These are phyloP conservation scores for Paecilomyces fulvus DNA, from an alignment of 2,329 filamentous ascomycete genomes.

Conservation along the genomic window DNA sequence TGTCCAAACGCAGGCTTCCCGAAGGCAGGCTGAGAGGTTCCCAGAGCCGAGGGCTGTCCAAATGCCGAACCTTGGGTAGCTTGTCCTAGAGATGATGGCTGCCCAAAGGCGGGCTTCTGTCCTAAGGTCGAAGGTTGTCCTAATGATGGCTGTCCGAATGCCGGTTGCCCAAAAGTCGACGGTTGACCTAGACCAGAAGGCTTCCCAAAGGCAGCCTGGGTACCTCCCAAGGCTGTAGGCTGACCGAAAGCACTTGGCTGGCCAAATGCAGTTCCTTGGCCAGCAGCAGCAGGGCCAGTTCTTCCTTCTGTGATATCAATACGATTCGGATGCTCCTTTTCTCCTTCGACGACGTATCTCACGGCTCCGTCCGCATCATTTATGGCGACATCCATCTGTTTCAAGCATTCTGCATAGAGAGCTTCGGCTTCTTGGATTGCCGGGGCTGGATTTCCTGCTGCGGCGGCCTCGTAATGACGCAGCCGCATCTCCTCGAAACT, in stretches of 20 bases:
- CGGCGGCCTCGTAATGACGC: conserved; percentile 57
- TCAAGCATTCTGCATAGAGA: conserved; percentile 55
- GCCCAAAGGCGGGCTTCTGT: conserved; percentile 29
- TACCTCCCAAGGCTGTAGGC: conserved; percentile 12
- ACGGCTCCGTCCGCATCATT: conserved; percentile 64
- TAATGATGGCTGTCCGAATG: conserved; percentile 17
- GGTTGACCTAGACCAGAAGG: conserved; percentile 14
- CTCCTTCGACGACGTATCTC: conserved; percentile 57
- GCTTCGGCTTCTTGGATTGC: conserved; percentile 45
- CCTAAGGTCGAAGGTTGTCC: conserved; percentile 17
- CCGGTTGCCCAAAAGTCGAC: conserved; percentile 30
- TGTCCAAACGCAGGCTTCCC: conserved; percentile 31
- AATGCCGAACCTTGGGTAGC: conserved; percentile 2
- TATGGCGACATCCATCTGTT: conserved; percentile 64
- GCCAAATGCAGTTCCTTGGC: conserved; percentile 18
- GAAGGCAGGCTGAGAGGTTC: conserved; percentile 17
- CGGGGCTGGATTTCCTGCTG: conserved; percentile 50
- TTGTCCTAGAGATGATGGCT: conserved; percentile 6
- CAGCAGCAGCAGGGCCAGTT: conserved; percentile 14
- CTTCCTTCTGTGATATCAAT: conserved; percentile 43
- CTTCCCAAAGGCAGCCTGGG: conserved; percentile 16
- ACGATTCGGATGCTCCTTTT: conserved; percentile 67
- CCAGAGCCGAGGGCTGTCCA: conserved; percentile 16
- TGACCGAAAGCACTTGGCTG: conserved; percentile 29
- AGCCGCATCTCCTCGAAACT: conserved; percentile 81